Conservation (phyloP, 352 stramenopile genomes). For the Phytopythium kandeliae region DNA sequence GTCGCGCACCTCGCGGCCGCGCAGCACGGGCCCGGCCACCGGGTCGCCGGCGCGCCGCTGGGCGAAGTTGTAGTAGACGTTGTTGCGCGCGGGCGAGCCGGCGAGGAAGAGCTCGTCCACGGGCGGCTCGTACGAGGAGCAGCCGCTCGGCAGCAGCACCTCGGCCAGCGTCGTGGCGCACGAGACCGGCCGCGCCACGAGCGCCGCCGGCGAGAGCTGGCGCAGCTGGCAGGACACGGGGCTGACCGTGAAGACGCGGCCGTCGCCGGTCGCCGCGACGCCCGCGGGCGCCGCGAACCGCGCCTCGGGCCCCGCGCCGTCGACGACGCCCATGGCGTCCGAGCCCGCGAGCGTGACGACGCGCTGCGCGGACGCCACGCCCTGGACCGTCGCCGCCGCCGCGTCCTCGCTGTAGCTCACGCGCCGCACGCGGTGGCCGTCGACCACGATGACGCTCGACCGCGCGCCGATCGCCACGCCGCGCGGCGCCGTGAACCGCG, state of each 20-base stretch:
- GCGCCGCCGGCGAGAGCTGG: conserved; percentile 61
- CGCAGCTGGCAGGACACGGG: conserved; percentile 86
- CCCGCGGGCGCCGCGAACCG: conserved; percentile 87
- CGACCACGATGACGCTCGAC: conserved; percentile 85
- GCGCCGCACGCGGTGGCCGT: conserved; percentile 85
- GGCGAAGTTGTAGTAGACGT: conserved; percentile 93
- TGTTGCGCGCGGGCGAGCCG: conserved; percentile 66
- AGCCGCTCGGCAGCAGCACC: conserved; percentile 90
- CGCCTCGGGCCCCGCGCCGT: conserved; percentile 85
- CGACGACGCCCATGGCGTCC: conserved; percentile 49
- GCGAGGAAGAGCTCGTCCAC: conserved; percentile 86
- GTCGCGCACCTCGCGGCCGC: conserved; percentile 77
- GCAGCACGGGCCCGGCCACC: conserved; percentile 38
- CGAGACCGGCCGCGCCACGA: conserved; percentile 55
- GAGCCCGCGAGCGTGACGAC: conserved; percentile 92
- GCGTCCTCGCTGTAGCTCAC: conserved; percentile 66
- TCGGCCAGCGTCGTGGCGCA: conserved; percentile 82
- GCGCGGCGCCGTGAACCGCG: conserved; percentile 91
- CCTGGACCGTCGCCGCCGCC: conserved; percentile 52
- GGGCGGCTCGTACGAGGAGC: conserved; percentile 91
- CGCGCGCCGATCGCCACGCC: conserved; percentile 84
- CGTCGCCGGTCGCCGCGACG: conserved; percentile 84
- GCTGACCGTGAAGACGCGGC: conserved; percentile 89
- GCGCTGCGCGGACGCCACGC: conserved; percentile 50
- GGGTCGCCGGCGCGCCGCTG: conserved; percentile 34